Percentiles rank a stretch among this genome's conserved stretches.
These are phyloP conservation scores for Lasiosphaeria miniovina DNA, from an alignment of 495 filamentous ascomycete genomes.

Conservation along the genomic window DNA sequence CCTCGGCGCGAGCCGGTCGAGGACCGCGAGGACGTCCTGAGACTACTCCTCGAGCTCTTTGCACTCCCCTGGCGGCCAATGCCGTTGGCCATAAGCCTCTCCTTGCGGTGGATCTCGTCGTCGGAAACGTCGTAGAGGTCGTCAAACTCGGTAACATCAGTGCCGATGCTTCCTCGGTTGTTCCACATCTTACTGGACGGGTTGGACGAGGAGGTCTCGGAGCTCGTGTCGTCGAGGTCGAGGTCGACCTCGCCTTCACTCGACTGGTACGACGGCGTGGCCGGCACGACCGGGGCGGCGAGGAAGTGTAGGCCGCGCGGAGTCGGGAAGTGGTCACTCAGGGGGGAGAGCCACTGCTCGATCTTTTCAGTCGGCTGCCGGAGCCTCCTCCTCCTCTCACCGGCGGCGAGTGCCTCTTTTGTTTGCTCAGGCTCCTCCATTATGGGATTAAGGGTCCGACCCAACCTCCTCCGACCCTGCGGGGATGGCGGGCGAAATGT, in stretches of 20 bases:
- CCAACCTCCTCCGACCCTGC: slow-evolving; percentile 64
- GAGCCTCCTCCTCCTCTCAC: slow-evolving; percentile 32
- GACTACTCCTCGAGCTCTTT: slow-evolving; percentile 22
- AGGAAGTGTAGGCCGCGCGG: slow-evolving; percentile 56
- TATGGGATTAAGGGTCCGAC: slow-evolving; percentile 77
- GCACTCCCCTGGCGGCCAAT: slow-evolving; percentile 33
- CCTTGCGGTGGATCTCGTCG: slow-evolving; percentile 41
- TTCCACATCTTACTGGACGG: slow-evolving; percentile 56
- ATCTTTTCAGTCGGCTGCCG: slow-evolving; percentile 49
- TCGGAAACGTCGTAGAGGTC: slow-evolving; percentile 85
- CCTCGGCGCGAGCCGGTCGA: slow-evolving; percentile 37
- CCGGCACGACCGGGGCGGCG: slow-evolving; percentile 50
- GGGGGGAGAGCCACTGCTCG: slow-evolving; percentile 54
- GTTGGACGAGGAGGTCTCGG: slow-evolving; percentile 47
- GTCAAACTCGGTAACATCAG: slow-evolving; percentile 67
- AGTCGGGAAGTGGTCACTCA: slow-evolving; percentile 61
- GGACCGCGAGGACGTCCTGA: slow-evolving; percentile 23
- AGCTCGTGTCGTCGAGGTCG: slow-evolving; percentile 44
- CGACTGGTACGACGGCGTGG: slow-evolving; percentile 41
- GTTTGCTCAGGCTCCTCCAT: slow-evolving; percentile 61
- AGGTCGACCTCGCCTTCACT: slow-evolving; percentile 30
- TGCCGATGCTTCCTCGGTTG: slow-evolving; percentile 48
- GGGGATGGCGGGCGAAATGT: slow-evolving; percentile 61
- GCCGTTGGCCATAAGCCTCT: slow-evolving; percentile 32
- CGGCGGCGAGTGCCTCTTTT: slow-evolving; percentile 14